Percentiles rank a stretch among this genome's conserved stretches.
phyloP scores from a whole-genome alignment of 2,329 filamentous ascomycete species.

The Bipolaris cookei region DNA sequence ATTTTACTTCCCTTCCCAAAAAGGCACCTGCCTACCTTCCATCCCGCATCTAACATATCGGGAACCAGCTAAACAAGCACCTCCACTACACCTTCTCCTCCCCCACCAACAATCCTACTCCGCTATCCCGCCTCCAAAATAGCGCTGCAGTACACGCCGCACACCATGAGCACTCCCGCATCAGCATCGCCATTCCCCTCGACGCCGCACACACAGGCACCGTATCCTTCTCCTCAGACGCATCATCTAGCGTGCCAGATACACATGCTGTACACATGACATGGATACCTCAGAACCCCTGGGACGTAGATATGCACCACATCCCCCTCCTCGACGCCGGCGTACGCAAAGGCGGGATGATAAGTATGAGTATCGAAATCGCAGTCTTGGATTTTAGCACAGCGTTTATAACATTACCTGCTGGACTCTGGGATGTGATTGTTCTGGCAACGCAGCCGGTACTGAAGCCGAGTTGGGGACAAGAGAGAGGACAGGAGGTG shows the following conservation, averaged over 20 bases:
- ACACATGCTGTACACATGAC: background rate
- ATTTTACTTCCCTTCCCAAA: no score
- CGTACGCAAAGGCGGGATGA: conserved; percentile 26
- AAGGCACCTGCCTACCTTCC: no score
- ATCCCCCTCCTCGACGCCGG: conserved; percentile 19
- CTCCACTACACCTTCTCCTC: conserved; percentile 12
- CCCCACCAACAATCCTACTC: background rate
- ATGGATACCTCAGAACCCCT: conserved; percentile 3
- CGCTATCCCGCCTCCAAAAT: conserved; percentile 7
- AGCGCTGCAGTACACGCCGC: background rate
- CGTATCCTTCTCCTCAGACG: background rate
- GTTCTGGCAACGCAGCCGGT: conserved; percentile 17
- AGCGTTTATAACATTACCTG: conserved; percentile 21
- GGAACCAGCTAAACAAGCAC: conserved; percentile 11
- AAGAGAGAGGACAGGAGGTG: background rate
- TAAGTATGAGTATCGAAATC: conserved; percentile 11
- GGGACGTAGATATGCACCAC: background rate
- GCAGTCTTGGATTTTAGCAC: conserved; percentile 21
- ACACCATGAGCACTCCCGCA: background rate
- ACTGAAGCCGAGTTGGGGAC: no score
- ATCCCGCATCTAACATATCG: no score
- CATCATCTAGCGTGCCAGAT: background rate
- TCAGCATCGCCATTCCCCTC: conserved; percentile 11
- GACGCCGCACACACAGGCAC: conserved; percentile 1
- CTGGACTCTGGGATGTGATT: conserved; percentile 24